Base-by-base conservation (phyloP, 352 stramenopile species). In the Elongisporangium undulatum region DNA sequence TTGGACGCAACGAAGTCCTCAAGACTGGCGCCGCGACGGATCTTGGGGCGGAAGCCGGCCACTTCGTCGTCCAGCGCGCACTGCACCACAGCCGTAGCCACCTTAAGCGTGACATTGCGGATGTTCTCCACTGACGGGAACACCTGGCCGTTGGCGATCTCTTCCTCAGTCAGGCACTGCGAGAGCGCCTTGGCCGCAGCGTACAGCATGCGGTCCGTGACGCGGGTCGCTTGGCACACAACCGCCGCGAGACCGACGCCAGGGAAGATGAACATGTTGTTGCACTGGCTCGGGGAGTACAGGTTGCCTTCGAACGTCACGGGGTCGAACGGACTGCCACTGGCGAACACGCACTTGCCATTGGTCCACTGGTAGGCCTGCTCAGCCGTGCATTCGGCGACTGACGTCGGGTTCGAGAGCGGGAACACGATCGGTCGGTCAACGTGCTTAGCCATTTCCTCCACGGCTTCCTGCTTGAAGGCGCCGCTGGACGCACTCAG, bases 241-340 rank as follows among this genome's bases (percentile, higher is more conserved):
- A 94, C 89, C 19, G 89, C 90, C 19, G 92, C 96, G 5, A 99
- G 82, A 38, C 95, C 96, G 49, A 99, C 74, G 49, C 90, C 97
- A 29, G 97, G 96, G 79, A 99, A 99, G 65, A 99, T 96, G 71
- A 98, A 99, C 86, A 98, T 96, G 73, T 98, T 98, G 87, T 98
- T 98, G 70, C 88, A 93, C 72, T 98, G 92, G 61, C 82, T 92
- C 65, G 92, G 76, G 23, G 71, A 66, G 71, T 94, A 90, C 57
- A 75, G 61, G 56, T 83, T 82, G 45, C 93, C 95, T 53, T 97
- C 82, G 67, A 82, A 92, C 61, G 83, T 59, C 20, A 99, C 94
- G 1, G 94, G 88, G 48, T 92, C 83, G 79, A 99, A 99, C 24
- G 97, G 96, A 62, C 87, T 98, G 38, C 97, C 97, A 58, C 86